Evolutionary conservation across 2,329 filamentous ascomycete genomes (phyloP).

Genomic region (Falciphora oryzae): DNA sequence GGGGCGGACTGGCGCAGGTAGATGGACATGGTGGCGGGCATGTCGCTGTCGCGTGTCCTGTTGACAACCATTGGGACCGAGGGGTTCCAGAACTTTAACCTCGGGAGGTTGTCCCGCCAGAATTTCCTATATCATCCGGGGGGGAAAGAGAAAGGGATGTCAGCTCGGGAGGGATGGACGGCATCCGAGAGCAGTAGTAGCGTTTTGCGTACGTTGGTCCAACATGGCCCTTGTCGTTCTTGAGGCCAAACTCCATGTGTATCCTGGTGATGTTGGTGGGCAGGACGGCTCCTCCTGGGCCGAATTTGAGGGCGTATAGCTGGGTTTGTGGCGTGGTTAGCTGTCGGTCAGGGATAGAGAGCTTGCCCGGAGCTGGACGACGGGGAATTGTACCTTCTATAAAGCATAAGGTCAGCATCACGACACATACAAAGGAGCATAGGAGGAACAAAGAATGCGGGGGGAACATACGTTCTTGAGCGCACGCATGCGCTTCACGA

Average conservation of each 20-base stretch:
- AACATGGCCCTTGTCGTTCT: conserved; percentile 60
- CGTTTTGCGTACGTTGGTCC: conserved; percentile 58
- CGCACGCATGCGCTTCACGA: conserved; percentile 67
- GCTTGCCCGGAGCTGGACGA: conserved; percentile 16
- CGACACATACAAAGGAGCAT: not conserved
- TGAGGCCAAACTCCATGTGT: conserved; percentile 64
- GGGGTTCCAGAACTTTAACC: conserved; percentile 94
- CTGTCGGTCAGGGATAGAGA: not conserved
- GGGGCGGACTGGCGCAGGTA: conserved; percentile 43
- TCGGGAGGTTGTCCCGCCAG: conserved; percentile 75
- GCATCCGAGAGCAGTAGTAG: not conserved
- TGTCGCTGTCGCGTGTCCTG: conserved; percentile 52
- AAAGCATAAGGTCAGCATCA: conserved; percentile 4
- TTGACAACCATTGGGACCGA: conserved; percentile 75
- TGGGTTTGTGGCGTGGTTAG: conserved; percentile 28
- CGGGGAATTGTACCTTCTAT: not conserved
- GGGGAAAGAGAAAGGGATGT: not conserved
- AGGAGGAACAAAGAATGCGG: conserved; percentile 10
- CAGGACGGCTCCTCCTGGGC: conserved; percentile 76
- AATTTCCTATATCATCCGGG: conserved; percentile 60
- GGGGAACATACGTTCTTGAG: conserved; percentile 59
- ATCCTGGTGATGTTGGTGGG: conserved; percentile 70
- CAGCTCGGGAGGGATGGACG: not conserved
- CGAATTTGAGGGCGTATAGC: conserved; percentile 70
- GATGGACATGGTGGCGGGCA: conserved; percentile 57